Evolutionary conservation across 768 basidiomycete genomes (phyloP).

Genomic region (Russula dissimulans): DNA sequence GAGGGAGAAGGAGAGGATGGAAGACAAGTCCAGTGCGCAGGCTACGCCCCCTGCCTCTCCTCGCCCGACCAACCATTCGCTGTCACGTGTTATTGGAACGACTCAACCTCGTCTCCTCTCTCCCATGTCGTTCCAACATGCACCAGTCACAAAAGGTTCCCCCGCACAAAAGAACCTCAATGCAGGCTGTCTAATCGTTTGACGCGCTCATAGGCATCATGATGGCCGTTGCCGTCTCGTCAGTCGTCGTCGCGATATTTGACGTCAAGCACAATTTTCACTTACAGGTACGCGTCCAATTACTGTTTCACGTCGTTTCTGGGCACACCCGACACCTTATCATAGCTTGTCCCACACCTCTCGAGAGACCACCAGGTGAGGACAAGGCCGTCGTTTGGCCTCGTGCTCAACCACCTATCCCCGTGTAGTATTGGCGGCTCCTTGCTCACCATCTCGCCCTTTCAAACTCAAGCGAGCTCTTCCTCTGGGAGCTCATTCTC

Average conservation of each 20-base stretch:
- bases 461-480: slow-evolving; percentile 77
- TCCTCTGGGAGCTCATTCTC: slow-evolving; percentile 64
- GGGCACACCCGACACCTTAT: background rate
- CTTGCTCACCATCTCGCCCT: slow-evolving; percentile 65
- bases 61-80: background rate
- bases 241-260: slow-evolving; percentile 68
- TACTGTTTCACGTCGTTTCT: slow-evolving; percentile 4
- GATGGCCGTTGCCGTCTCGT: slow-evolving; percentile 57
- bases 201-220: slow-evolving; percentile 52
- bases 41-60: background rate
- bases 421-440: slow-evolving; percentile 76
- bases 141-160: slow-evolving; percentile 72
- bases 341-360: slow-evolving; percentile 76
- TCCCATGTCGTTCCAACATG: slow-evolving; percentile 73
- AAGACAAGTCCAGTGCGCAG: background rate
- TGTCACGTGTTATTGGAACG: slow-evolving; percentile 9
- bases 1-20: background rate
- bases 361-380: slow-evolving; percentile 82
- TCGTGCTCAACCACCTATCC: background rate
- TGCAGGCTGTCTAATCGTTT: background rate
- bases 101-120: background rate
- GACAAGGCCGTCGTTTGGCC: slow-evolving; percentile 1
- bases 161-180: background rate
- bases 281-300: slow-evolving; percentile 47
- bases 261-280: slow-evolving; percentile 87